Conservation (phyloP, 345 rosid genomes). For the Conringia planisiliqua region DNA sequence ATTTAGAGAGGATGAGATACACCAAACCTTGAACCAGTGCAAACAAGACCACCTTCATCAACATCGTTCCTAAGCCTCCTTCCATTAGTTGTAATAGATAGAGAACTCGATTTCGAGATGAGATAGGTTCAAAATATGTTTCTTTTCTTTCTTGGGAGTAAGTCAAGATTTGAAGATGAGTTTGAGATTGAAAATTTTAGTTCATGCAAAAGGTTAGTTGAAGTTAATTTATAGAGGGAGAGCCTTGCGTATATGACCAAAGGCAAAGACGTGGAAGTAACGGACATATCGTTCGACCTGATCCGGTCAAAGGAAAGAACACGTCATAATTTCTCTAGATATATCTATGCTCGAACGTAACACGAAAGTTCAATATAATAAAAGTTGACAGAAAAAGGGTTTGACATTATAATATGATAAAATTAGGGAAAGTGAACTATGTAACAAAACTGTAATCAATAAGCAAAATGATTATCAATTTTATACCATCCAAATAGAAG, state of each 20-base stretch:
- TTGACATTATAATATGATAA: not conserved
- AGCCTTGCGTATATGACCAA: slow-evolving; percentile 25
- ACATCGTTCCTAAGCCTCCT: slow-evolving; percentile 37
- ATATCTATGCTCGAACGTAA: not conserved
- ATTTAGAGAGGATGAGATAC: slow-evolving; percentile 53
- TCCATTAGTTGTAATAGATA: slow-evolving; percentile 30
- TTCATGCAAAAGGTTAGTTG: not conserved
- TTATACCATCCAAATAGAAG: too few relatives aligned
- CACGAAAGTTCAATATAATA: slow-evolving; percentile 2
- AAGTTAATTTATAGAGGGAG: slow-evolving; percentile 13
- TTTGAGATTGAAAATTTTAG: not conserved
- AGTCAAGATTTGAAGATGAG: slow-evolving; percentile 5
- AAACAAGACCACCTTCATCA: slow-evolving; percentile 48
- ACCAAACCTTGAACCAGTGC: slow-evolving; percentile 55
- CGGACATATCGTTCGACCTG: not conserved
- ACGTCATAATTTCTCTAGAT: slow-evolving; percentile 1
- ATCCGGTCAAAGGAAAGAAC: slow-evolving; percentile 17
- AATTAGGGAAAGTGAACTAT: not conserved
- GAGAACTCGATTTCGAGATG: not conserved
- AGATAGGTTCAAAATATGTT: slow-evolving; percentile 1
- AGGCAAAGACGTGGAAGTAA: slow-evolving; percentile 31
- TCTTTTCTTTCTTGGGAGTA: not conserved
- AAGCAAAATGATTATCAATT: not conserved
- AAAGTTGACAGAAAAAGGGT: not conserved
- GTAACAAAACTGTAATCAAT: not conserved